Evolutionary conservation across 192 early-diverging fungal species (phyloP), one percentile per base, ranked within the genome.

Genomic region (Coemansia sp.): DNA sequence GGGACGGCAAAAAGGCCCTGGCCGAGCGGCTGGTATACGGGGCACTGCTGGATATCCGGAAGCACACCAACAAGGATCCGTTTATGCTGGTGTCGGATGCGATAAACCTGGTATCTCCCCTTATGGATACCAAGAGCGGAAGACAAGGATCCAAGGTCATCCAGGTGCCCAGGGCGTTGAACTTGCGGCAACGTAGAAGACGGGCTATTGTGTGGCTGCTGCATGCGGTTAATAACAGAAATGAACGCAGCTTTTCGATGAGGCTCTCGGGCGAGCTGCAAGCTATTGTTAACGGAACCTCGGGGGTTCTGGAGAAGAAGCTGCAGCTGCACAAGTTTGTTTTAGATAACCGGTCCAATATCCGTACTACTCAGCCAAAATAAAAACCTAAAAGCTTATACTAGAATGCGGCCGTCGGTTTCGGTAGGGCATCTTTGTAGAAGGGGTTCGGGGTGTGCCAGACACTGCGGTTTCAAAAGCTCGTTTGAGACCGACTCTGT

Each of bases 171-270:
- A 77, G 68, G 23, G 84, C 95, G 3, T 72, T 96, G 49, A 87
- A 80, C 60, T 79, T 88, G 68, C 70, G 91, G 16, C 91, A 96
- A 68, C 65, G 91, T 33, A 72, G 82, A 39, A 78, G 83, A 46
- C 82, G 81, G 14, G 94, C 86, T 14, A 91, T 94, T 48, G 72
- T 90, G 50, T 97, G 93, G 94, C 87, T 95, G 16, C 42, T 90
- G 48, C 88, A 92, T 20, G 85, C 89, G 8, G 85, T 86, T 0
- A 64, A 76, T 3, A 86, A 79, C 48, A 72, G 87, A 14, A 81
- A 74, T 6, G 84, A 89, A 42, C 83, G 84, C 55, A 49, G 61
- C 40, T 86, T 91, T 63, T 82, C 83, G 52, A 80, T 86, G 55
- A 70, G 90, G 6, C 66, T 97, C 46, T 89, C 86, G 14, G 82